phyloP scores from a whole-genome alignment of 805 yeast genomes.

The Suhomyces tanzawaensis region DNA sequence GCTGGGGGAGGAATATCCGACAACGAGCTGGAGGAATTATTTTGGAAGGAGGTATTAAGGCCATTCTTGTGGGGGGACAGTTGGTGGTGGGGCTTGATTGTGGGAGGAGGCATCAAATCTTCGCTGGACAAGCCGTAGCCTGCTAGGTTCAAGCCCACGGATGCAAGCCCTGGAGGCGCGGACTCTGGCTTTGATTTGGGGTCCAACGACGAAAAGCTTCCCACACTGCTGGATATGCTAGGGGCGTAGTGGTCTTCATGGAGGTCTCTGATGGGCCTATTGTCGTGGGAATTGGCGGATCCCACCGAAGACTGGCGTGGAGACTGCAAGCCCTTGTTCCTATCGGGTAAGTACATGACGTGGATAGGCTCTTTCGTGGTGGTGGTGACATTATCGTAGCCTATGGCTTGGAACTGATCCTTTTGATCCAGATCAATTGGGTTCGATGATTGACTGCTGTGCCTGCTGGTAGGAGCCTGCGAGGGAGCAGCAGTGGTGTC shows the following conservation, averaged over 20 bases:
- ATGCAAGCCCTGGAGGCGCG: constrained; percentile 13
- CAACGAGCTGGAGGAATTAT: constrained; percentile 1
- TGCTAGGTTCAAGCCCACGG: constrained; percentile 26
- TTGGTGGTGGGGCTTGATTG: constrained; percentile 1
- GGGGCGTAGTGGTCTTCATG: not conserved
- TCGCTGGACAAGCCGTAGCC: constrained; percentile 30
- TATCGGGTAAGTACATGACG: constrained; percentile 27
- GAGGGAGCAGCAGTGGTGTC: not conserved
- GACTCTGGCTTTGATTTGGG: constrained; percentile 8
- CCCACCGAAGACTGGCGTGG: constrained; percentile 6
- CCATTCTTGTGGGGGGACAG: not conserved
- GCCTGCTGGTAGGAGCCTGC: not conserved
- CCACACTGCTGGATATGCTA: constrained; percentile 3
- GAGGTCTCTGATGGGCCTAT: not conserved
- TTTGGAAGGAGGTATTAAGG: not conserved
- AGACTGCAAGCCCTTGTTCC: constrained; percentile 5
- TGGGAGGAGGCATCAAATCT: constrained; percentile 24
- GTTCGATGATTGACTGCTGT: not conserved
- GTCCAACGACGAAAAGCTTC: constrained; percentile 13
- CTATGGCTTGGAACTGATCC: constrained; percentile 35
- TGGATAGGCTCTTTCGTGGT: constrained; percentile 29
- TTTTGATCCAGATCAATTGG: constrained; percentile 1
- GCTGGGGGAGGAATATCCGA: not conserved
- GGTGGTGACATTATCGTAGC: constrained; percentile 28
- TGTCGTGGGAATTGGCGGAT: constrained; percentile 5